Base-by-base conservation (phyloP, 2,329 filamentous ascomycete genomes). In the Exophiala lecanii-corni region DNA sequence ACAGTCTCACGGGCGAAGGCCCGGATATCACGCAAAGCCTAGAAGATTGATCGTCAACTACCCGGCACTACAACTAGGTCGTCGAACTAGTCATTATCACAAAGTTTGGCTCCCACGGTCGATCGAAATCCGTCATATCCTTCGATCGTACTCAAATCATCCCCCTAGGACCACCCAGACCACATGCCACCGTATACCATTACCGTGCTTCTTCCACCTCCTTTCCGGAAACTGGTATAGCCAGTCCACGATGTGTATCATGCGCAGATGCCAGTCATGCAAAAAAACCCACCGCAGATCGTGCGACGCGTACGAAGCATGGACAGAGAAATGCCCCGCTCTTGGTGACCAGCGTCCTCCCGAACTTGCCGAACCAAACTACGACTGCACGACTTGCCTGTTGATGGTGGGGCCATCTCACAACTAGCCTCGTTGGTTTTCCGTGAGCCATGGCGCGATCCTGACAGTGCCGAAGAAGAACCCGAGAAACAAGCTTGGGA, bases 401-500 rank as follows among this genome's bases (percentile, higher is more conserved):
- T 21, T 39, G 9, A 38, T 55, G 40, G 35, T 5, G 53, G 44
- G 5, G 53, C 25, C 18, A 52, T 49, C 20, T 6, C 9, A 9
- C 19, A 39, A 28, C 39, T 55, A 10, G 40, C 31, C 4, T 37
- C 23, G 16, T 36, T 52, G 1, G 39, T 52, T 17, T 43, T 42
- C 13, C 41, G 40, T 15, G 45, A 49, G 32, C 53, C 53, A 34
- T 55, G 44, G 39, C 38, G 49, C 17, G 12, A 40, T 9, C 52
- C 48, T 2, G 49, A 50, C 20, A 50, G 53, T 9, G 39, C 43
- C 45, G 36, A 20, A 3, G 53, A 50, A 9, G 44, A 41, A 16
- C 45, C 49, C 30, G 31, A 47, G 34, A 47, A 47, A 20, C 36
- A 45, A 17, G 46, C 36, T 9, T 54, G 51, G 50, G 49, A 52